Evolutionary conservation across 2,329 filamentous ascomycete genomes (phyloP), one percentile per base, ranked within the genome.

Genomic region (Ophiostoma perfectum): DNA sequence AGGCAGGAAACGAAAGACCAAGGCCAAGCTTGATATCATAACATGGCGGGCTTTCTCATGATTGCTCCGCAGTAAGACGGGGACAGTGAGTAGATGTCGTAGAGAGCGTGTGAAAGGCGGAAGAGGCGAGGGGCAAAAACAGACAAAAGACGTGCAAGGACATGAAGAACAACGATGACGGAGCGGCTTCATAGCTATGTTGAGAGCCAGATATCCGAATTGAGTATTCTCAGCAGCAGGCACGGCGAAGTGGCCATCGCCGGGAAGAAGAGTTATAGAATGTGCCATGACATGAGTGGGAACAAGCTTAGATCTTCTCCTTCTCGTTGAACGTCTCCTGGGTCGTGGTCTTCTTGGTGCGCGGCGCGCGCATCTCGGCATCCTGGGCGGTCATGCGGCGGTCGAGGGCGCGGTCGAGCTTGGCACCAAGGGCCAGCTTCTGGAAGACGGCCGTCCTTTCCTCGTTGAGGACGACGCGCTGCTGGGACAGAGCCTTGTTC

Each of bases 311-410:
- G 41, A 76, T 72, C 70, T 77, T 77, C 74, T 80, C 75, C 75
- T 79, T 78, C 76, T 81, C 76, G 60, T 74, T 66, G 1, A 68
- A 72, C 8, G 52, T 41, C 49, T 58, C 63, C 11, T 58, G n/a
- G n/a, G 9, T 18, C 4, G 11, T 63, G 36, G 41, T 52, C 68
- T 73, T 72, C 58, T 73, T 67, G 36, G 71, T 66, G 44, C 81
- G 79, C 36, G 82, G 86, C 11, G 67, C 7, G 72, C 90, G 87
- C 84, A 95, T 93, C 78, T 91, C 89, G 72, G 93, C 93, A 75
- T 97, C 93, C 79, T 97, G 93, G 73, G 90, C 81, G 41, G 86
- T 90, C 93, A 97, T 95, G 75, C 93, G 87, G 73, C 93, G 85
- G 73, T 90, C 90, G 68, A 97, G 86, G 36, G 93, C 93, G 70